A percentile compares a stretch with the other conserved stretches of the same genome.
phyloP scores from a whole-genome alignment of 768 basidiomycete species.

The Tricholoma sp. region DNA sequence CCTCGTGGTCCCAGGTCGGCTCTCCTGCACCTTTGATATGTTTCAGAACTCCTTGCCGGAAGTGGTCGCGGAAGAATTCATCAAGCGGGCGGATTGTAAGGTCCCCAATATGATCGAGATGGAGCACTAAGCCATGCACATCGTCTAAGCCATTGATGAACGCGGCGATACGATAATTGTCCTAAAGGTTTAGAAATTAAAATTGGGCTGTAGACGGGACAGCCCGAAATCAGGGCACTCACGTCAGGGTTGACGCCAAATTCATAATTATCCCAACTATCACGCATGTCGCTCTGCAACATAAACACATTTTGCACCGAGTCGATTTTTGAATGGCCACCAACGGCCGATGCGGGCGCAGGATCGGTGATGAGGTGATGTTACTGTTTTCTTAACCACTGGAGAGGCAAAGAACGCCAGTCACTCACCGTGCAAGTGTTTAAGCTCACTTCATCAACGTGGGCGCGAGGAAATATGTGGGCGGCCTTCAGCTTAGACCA shows the following conservation, averaged over 20 bases:
- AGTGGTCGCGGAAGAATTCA: too few species aligned
- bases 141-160: too few species aligned
- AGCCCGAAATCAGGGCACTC: slow-evolving; percentile 3
- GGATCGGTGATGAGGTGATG: slow-evolving; percentile 12
- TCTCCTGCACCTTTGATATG: too few species aligned
- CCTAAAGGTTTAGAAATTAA: slow-evolving; percentile 12
- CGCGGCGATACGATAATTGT: slow-evolving; percentile 23
- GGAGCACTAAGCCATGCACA: too few species aligned
- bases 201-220: neutral
- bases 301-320: slow-evolving; percentile 16
- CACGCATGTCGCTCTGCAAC: slow-evolving; percentile 14
- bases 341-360: neutral
- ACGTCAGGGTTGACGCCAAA: slow-evolving; percentile 18
- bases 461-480: slow-evolving; percentile 10
- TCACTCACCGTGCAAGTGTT: neutral
- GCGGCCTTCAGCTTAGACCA: slow-evolving; percentile 10
- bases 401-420: neutral
- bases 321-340: slow-evolving; percentile 14
- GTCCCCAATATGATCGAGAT: too few species aligned
- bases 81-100: too few species aligned
- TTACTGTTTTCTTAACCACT: slow-evolving; percentile 15
- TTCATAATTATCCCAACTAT: slow-evolving; percentile 17
- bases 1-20: too few species aligned
- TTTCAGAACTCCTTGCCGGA: too few species aligned
- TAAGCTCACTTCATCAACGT: slow-evolving; percentile 2